Percentiles rank a stretch among this genome's conserved stretches.
Conservation (phyloP, 768 basidiomycete genomes). For the Saitozyma podzolica region DNA sequence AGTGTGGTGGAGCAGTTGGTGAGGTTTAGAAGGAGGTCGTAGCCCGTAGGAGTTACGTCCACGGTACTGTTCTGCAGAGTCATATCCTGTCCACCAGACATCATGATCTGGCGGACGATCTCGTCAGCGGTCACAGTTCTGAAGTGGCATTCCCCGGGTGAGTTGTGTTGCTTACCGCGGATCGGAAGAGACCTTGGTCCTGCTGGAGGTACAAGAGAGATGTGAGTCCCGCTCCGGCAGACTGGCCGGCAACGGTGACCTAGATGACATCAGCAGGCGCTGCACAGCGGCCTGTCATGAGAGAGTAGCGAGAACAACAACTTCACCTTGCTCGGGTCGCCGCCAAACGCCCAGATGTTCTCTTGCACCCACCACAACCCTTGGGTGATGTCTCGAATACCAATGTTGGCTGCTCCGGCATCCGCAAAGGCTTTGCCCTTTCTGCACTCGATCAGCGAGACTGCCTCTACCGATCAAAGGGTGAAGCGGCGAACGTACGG, state of each 20-base stretch:
- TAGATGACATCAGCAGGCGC: slow-evolving; percentile 17
- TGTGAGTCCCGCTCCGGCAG: slow-evolving; percentile 63
- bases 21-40: slow-evolving; percentile 27
- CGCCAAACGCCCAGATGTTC: slow-evolving; percentile 68
- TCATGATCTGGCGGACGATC: slow-evolving; percentile 28
- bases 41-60: slow-evolving; percentile 33
- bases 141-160: not conserved
- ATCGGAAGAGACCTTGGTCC: slow-evolving; percentile 16
- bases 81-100: slow-evolving; percentile 32
- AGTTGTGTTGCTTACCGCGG: slow-evolving; percentile 10
- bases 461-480: slow-evolving; percentile 55
- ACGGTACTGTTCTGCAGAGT: slow-evolving; percentile 29
- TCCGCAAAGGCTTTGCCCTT: slow-evolving; percentile 35
- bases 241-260: slow-evolving; percentile 62
- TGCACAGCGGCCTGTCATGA: no score
- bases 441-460: slow-evolving; percentile 31
- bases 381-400: slow-evolving; percentile 63
- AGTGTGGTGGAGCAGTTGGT: slow-evolving; percentile 27
- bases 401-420: slow-evolving; percentile 56
- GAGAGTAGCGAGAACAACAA: no score
- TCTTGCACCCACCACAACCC: slow-evolving; percentile 65
- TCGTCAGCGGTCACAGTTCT: slow-evolving; percentile 2
- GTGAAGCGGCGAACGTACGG: slow-evolving; percentile 61
- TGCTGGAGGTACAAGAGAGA: slow-evolving; percentile 53
- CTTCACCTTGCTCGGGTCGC: slow-evolving; percentile 55